A percentile compares a stretch with the other conserved stretches of the same genome.
These are phyloP conservation scores for Paramecium octaurelia DNA, from an alignment of 73 alveolate species.

Conservation along the genomic window DNA sequence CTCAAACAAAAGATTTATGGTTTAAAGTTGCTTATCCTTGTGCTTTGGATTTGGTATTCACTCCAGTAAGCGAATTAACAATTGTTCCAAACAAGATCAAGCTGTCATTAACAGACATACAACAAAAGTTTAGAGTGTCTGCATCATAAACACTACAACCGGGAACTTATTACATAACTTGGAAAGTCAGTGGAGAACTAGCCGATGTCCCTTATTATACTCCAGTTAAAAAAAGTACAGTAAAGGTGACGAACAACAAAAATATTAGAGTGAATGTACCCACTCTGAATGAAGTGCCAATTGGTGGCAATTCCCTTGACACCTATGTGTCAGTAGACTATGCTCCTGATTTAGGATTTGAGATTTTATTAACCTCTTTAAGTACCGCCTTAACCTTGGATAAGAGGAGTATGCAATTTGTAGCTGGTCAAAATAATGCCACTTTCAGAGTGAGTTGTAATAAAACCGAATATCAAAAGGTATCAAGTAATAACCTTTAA, in stretches of 20 bases:
- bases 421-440: conserved; percentile 58
- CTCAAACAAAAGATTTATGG: conserved; percentile 56
- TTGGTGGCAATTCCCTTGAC: conserved; percentile 68
- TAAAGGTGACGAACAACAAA: conserved; percentile 51
- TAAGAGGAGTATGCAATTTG: conserved; percentile 24
- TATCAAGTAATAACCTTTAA: not conserved
- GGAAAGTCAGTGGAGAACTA: conserved; percentile 66
- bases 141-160: conserved; percentile 30
- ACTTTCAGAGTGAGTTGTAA: conserved; percentile 49
- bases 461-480: conserved; percentile 1
- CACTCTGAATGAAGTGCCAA: conserved; percentile 60
- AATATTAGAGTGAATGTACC: conserved; percentile 48
- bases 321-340: conserved; percentile 20
- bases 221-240: conserved; percentile 62
- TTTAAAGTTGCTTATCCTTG: conserved; percentile 63
- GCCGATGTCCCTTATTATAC: conserved; percentile 50
- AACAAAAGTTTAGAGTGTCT: conserved; percentile 56
- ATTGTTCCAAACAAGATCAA: conserved; percentile 52
- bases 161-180: conserved; percentile 52
- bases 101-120: conserved; percentile 46
- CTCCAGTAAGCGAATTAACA: conserved; percentile 49
- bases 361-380: conserved; percentile 36
- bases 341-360: conserved; percentile 65
- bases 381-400: not conserved
- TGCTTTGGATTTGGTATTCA: conserved; percentile 62